Evolutionary conservation across 2,329 filamentous ascomycete species (phyloP).

Genomic region (Trichoderma sp.): DNA sequence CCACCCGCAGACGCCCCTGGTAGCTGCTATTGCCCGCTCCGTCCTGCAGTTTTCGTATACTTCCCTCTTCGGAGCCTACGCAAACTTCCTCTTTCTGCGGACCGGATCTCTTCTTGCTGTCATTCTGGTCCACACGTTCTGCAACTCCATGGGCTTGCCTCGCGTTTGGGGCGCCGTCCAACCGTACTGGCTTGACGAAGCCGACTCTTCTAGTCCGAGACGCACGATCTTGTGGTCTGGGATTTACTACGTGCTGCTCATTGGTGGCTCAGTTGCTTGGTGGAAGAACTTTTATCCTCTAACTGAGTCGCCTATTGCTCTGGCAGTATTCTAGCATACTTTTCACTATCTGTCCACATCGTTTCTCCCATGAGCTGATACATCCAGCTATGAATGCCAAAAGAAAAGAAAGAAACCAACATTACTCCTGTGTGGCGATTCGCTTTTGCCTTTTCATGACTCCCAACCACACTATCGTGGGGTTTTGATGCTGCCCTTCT

Average conservation of each 20-base stretch:
- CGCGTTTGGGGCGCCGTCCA: slow-evolving; percentile 79
- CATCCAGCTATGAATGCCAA: not conserved
- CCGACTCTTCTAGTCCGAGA: slow-evolving; percentile 28
- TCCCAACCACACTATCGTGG: not conserved
- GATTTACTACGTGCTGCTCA: slow-evolving; percentile 75
- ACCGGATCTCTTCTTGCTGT: slow-evolving; percentile 79
- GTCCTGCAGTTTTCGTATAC: slow-evolving; percentile 88
- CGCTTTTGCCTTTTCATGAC: not conserved
- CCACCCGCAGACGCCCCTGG: slow-evolving; percentile 67
- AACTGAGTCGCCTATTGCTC: slow-evolving; percentile 54
- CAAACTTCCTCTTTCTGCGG: slow-evolving; percentile 82
- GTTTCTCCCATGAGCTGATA: not conserved
- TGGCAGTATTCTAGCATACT: slow-evolving; percentile 34
- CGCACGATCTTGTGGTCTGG: slow-evolving; percentile 62
- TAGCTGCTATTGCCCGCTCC: slow-evolving; percentile 67
- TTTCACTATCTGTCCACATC: not conserved
- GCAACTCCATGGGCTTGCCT: slow-evolving; percentile 89
- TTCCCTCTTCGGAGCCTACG: slow-evolving; percentile 90
- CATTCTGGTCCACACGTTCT: slow-evolving; percentile 80
- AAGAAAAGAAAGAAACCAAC: not conserved
- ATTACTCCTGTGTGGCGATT: not conserved
- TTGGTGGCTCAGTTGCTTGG: slow-evolving; percentile 71
- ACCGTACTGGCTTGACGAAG: slow-evolving; percentile 43
- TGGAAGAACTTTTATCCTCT: slow-evolving; percentile 69
- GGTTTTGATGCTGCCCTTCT: not conserved